Conservation (phyloP, 164 flowering plant species). For the Chimonanthus salicifolius region DNA sequence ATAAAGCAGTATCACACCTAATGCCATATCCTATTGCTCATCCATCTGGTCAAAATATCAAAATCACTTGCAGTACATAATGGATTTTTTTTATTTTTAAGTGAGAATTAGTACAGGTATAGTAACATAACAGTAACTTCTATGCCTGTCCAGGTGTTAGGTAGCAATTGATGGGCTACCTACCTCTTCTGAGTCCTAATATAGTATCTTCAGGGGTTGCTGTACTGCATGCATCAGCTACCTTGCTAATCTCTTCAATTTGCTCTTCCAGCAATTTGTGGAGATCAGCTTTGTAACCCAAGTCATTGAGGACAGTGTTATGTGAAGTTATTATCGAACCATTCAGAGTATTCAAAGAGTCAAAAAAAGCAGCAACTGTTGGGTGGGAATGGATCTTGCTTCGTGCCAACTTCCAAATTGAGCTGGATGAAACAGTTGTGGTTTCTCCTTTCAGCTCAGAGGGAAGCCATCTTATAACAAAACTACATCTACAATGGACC, state of each 20-base stretch:
- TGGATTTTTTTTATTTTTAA: too few species aligned
- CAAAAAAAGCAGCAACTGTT: conserved; percentile 28
- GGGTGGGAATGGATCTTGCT: conserved; percentile 31
- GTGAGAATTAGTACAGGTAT: background rate
- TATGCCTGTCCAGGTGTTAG: background rate
- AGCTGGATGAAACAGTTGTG: conserved; percentile 28
- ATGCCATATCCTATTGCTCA: background rate
- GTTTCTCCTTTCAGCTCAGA: conserved; percentile 24
- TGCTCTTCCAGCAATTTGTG: conserved; percentile 31
- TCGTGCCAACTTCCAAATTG: conserved; percentile 28
- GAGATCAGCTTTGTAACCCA: conserved; percentile 18
- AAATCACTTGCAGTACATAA: background rate
- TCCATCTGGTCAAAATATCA: background rate
- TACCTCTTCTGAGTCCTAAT: conserved; percentile 19
- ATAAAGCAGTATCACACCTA: background rate
- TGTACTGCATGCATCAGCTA: conserved; percentile 16
- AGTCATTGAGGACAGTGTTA: conserved; percentile 15
- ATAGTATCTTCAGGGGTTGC: conserved; percentile 17
- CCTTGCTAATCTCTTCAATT: conserved; percentile 29
- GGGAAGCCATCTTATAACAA: conserved; percentile 37
- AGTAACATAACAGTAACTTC: background rate
- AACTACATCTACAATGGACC: conserved; percentile 38
- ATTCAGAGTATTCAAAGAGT: conserved; percentile 8
- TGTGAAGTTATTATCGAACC: conserved; percentile 13
- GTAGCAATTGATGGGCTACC: background rate